Evolutionary conservation across 176 grass and related monocot species (phyloP), one percentile per base, ranked within the genome.

Genomic region (Oryza nivara): DNA sequence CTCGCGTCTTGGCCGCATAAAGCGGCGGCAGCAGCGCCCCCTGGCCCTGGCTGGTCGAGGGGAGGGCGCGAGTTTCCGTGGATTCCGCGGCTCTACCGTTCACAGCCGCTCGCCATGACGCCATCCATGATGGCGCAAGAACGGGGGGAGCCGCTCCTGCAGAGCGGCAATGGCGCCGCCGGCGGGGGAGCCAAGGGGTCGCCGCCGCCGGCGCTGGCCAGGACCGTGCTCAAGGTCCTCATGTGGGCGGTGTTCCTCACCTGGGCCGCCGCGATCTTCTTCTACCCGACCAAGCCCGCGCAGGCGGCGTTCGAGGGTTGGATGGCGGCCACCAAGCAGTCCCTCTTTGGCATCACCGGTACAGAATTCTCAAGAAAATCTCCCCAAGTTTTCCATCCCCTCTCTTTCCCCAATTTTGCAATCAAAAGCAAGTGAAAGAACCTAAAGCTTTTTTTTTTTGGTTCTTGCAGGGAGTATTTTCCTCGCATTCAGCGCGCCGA

Each of bases 241-340:
- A 95, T 98, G 89, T 98, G 96, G 96, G 71, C 77, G 51, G 76
- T 93, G 26, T 88, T 95, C 80, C 63, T 95, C 61, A 85, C 70
- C 28, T 98, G 96, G 96, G 85, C 77, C 38, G 78, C 70, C 64
- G 87, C 74, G 17, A 90, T 98, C 82, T 93, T 93, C 86, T 80
- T 98, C 80, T 93, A 82, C 76, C 88, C 92, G 9, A 95, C 87
- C 77, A 73, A 79, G 10, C 67, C 86, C 30, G 81, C 20, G 81
- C 79, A 72, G 68, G 54, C 72, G 20, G 60, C 80, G 80, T 64
- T 89, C 34, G 20, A 11, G 12, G 77, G 25, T 67, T 92, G 70
- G 80, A 7, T 82, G 14, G 20, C 12, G 6, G n/a, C 79, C 56
- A 88, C 78, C 44, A 75, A 75, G 75, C 63, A 43, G 0, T 80